Conservation (phyloP, 352 stramenopile genomes). For the Peronospora destructor region DNA sequence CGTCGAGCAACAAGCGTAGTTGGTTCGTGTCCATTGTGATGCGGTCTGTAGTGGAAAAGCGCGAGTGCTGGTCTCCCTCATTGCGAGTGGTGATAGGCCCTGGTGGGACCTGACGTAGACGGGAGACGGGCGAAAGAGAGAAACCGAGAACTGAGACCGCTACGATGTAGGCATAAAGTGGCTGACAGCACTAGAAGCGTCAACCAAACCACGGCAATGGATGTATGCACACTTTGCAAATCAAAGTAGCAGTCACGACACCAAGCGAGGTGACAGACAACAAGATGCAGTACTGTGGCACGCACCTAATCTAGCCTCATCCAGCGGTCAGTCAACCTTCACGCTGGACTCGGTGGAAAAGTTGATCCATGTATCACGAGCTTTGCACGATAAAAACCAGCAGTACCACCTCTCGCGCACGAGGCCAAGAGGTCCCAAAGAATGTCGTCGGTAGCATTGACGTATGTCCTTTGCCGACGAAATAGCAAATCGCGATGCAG, state of each 20-base stretch:
- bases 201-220: slow-evolving; percentile 6
- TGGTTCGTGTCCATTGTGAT: slow-evolving; percentile 23
- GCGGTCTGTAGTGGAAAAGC: slow-evolving; percentile 20
- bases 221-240: neutral
- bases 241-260: neutral
- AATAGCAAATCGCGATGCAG: slow-evolving; percentile 8
- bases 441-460: slow-evolving; percentile 21
- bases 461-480: neutral
- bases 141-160: slow-evolving; percentile 10
- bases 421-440: slow-evolving; percentile 22
- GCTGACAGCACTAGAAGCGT: neutral
- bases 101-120: slow-evolving; percentile 22
- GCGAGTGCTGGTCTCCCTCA: slow-evolving; percentile 21
- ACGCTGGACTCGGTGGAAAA: neutral
- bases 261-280: neutral
- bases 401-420: slow-evolving; percentile 31
- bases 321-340: neutral
- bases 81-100: slow-evolving; percentile 8
- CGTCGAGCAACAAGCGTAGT: slow-evolving; percentile 13
- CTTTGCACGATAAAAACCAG: slow-evolving; percentile 21
- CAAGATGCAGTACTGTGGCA: neutral
- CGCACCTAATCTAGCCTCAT: slow-evolving; percentile 7
- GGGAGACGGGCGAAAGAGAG: slow-evolving; percentile 27
- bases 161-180: slow-evolving; percentile 8
- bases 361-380: slow-evolving; percentile 4